These are phyloP conservation scores for Ophiostoma ips DNA, from an alignment of 2,329 filamentous ascomycete genomes.

Conservation along the genomic window DNA sequence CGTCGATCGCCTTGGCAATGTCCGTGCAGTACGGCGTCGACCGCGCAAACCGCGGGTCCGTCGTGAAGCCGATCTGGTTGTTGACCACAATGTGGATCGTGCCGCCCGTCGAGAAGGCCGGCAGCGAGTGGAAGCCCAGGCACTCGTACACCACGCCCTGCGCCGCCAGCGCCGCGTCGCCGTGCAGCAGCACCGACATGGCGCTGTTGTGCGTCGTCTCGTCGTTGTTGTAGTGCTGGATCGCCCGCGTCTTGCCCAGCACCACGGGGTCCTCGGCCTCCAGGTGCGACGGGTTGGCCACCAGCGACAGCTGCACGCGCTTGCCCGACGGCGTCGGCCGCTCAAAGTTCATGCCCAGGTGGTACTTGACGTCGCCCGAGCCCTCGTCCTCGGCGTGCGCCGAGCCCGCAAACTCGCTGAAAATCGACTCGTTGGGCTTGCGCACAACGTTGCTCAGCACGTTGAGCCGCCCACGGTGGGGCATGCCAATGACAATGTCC, in stretches of 20 bases:
- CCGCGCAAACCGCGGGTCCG: slow-evolving; percentile 89
- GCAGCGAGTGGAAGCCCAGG: slow-evolving; percentile 90
- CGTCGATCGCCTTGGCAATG: slow-evolving; percentile 97
- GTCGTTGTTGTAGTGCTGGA: slow-evolving; percentile 98
- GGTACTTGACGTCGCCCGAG: slow-evolving; percentile 98
- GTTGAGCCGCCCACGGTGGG: slow-evolving; percentile 94
- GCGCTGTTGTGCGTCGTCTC: slow-evolving; percentile 78
- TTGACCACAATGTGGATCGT: slow-evolving; percentile 96
- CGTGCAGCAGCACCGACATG: slow-evolving; percentile 92
- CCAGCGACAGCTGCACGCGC: slow-evolving; percentile 95
- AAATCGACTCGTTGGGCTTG: slow-evolving; percentile 99
- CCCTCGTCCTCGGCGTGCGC: slow-evolving; percentile 84
- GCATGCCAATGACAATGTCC: slow-evolving; percentile 99
- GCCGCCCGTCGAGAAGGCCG: slow-evolving; percentile 91
- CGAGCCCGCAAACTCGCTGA: slow-evolving; percentile 91
- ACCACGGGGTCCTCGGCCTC: slow-evolving; percentile 98
- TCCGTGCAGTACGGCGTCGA: slow-evolving; percentile 98
- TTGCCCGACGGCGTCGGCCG: slow-evolving; percentile 95
- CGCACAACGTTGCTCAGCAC: slow-evolving; percentile 96
- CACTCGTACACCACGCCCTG: slow-evolving; percentile 98
- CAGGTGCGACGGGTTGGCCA: slow-evolving; percentile 95
- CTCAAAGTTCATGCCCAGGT: slow-evolving; percentile 99
- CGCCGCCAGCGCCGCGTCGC: slow-evolving; percentile 90
- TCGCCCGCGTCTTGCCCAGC: slow-evolving; percentile 90
- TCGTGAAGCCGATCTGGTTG: slow-evolving; percentile 99